Base-by-base conservation (phyloP, 2,329 filamentous ascomycete species). In the Gremmenia infestans region DNA sequence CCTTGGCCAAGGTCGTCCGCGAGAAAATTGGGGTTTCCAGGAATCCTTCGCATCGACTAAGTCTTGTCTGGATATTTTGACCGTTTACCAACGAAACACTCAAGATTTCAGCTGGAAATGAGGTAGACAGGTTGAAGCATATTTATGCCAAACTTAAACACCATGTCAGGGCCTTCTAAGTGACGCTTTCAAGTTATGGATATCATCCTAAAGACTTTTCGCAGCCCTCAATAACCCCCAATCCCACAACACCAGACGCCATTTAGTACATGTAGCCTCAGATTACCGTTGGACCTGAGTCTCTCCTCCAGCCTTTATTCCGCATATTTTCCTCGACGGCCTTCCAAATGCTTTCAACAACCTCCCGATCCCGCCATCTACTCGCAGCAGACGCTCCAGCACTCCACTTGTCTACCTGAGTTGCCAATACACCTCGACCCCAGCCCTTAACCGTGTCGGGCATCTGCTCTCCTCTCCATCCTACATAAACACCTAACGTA, bases 331-430 rank as follows among this genome's bases (percentile, higher is more conserved):
- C 81, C 78, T 97, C 94, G 61, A 99, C 88, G 4, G 83, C 78
- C 68, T 88, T 88, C 94, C 94, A 99, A 59, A 99, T 90, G 57
- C 85, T 80, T 78, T 97, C 94, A 9, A 97, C 91, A 17, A 95
- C 86, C 76, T 97, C 94, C 50, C 92, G 81, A 73, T 99, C 94
- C 65, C 93, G 81, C 85, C 93, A 97, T 58, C 87, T 67, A 50
- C 63, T 65, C 2, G 74, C 72, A 0, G 68, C 67, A 25, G 70
- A 68, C 2, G 69, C 70, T 14, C 77, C 76, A 46, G 80, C 78
- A 42, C 84, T 86, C 83, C 88, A 96, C 67, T 93, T 88, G 68
- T 97, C 94, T n/a, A 99, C 82, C 49, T 83, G 81, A 51, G 88
- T 87, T 43, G 81, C 84, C 67, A 91, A 74, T 22, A 99, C 92